Percentiles rank a stretch among this genome's conserved stretches.
These are phyloP conservation scores for Dichotomopilus funicola DNA, from an alignment of 2,329 filamentous ascomycete genomes.

Conservation along the genomic window DNA sequence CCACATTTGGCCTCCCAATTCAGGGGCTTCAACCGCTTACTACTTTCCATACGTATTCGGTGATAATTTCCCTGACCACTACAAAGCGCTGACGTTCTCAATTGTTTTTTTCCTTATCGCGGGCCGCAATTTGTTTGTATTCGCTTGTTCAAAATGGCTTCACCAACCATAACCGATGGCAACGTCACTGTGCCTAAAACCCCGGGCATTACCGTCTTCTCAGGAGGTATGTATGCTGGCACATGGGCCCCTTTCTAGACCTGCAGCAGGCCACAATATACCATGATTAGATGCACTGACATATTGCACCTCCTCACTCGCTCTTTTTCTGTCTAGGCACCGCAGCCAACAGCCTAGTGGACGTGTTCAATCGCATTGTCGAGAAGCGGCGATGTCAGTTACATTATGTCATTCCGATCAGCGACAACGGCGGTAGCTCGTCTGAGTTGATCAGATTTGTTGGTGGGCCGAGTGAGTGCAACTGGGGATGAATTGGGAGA, in stretches of 20 bases:
- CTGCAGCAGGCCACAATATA: no score
- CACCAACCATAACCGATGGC: neutral
- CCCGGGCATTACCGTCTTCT: conserved; percentile 23
- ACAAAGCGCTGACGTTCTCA: no score
- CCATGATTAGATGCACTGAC: neutral
- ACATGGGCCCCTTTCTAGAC: neutral
- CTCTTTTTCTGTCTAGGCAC: conserved; percentile 47
- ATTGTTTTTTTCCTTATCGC: neutral
- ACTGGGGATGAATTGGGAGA: no score
- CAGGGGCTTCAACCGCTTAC: no score
- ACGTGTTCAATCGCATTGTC: conserved; percentile 69
- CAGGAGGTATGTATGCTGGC: conserved; percentile 20
- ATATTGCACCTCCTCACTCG: neutral
- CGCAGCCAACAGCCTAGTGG: conserved; percentile 89
- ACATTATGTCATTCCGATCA: conserved; percentile 89
- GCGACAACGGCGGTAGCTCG: conserved; percentile 90
- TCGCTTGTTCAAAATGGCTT: neutral
- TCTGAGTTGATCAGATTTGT: conserved; percentile 92
- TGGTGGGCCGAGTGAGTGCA: conserved; percentile 70
- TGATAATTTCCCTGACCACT: no score
- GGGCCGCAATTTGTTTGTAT: neutral
- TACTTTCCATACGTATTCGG: no score
- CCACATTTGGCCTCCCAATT: no score
- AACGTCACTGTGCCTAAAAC: conserved; percentile 3
- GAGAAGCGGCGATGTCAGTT: conserved; percentile 60